Evolutionary conservation across 1,284 basidiomycete genomes (phyloP).

Genomic region (Cronartium ribicola): DNA sequence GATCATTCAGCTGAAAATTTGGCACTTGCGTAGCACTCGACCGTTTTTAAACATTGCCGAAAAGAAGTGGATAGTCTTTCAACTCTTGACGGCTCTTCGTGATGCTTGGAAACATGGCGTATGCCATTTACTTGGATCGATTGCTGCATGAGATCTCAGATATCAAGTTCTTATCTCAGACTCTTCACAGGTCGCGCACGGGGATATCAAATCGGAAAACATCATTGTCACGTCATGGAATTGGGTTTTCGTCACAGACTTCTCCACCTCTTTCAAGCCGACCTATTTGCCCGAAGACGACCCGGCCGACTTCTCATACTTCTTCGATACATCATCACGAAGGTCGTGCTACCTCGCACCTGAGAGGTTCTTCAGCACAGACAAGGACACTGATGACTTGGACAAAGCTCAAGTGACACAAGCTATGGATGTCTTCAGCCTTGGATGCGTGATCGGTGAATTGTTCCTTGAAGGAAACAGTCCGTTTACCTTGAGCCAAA

Average conservation of each 20-base stretch:
- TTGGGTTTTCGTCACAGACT: conserved; percentile 91
- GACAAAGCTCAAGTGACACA: conserved; percentile 79
- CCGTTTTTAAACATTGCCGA: conserved; percentile 87
- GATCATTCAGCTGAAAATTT: not conserved
- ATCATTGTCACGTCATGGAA: conserved; percentile 94
- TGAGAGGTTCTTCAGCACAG: conserved; percentile 84
- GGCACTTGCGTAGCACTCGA: conserved; percentile 65
- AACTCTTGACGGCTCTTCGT: conserved; percentile 77
- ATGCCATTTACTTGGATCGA: conserved; percentile 42
- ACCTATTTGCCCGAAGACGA: conserved; percentile 93
- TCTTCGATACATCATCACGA: conserved; percentile 89
- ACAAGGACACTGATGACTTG: conserved; percentile 60
- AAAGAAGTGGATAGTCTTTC: conserved; percentile 98
- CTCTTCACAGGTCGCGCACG: conserved; percentile 72
- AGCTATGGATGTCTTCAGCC: conserved; percentile 95
- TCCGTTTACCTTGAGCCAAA: conserved; percentile 86
- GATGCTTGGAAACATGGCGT: conserved; percentile 70
- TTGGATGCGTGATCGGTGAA: conserved; percentile 92
- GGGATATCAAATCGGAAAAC: conserved; percentile 97
- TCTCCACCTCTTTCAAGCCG: conserved; percentile 88
- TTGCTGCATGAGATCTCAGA: not conserved
- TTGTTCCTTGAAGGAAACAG: conserved; percentile 91
- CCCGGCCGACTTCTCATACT: conserved; percentile 95
- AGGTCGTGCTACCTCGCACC: conserved; percentile 95
- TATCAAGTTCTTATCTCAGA: not conserved